These are phyloP conservation scores for Chenopodium formosanum DNA, from an alignment of 148 eudicot genomes.

Conservation along the genomic window DNA sequence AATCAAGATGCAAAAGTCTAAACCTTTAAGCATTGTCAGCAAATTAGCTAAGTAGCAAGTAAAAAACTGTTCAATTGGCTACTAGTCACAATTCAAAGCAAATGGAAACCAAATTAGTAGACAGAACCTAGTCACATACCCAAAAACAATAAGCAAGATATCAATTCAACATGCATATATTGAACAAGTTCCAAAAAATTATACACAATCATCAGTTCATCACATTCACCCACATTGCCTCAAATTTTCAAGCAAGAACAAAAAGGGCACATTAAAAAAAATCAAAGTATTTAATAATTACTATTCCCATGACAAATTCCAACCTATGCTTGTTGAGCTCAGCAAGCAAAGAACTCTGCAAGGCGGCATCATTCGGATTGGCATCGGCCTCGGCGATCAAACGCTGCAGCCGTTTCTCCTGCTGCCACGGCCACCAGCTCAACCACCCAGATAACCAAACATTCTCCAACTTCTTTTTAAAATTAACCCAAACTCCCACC, in stretches of 20 bases:
- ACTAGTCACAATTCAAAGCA: neutral
- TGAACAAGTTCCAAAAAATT: neutral
- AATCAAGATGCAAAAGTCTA: neutral
- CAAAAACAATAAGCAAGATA: neutral
- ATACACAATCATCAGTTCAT: neutral
- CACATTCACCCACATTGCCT: neutral
- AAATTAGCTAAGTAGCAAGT: neutral
- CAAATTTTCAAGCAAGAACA: neutral
- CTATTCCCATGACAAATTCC: neutral
- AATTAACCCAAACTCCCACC: constrained; percentile 51
- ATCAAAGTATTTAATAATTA: neutral
- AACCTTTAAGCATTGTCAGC: neutral
- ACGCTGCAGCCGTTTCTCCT: constrained; percentile 57
- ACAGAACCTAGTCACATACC: neutral
- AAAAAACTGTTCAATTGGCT: neutral
- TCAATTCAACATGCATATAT: neutral
- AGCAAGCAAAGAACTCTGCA: constrained; percentile 65
- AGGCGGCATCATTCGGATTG: constrained; percentile 68
- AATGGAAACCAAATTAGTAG: constrained; percentile 10
- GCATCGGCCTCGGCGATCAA: constrained; percentile 79
- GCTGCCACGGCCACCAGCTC: constrained; percentile 80
- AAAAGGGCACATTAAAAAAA: neutral
- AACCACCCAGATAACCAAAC: constrained; percentile 60
- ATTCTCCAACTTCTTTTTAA: constrained; percentile 47
- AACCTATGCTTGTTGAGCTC: constrained; percentile 92